Evolutionary conservation across 768 basidiomycete genomes (phyloP).

Genomic region (Crassisporium funariophilum): DNA sequence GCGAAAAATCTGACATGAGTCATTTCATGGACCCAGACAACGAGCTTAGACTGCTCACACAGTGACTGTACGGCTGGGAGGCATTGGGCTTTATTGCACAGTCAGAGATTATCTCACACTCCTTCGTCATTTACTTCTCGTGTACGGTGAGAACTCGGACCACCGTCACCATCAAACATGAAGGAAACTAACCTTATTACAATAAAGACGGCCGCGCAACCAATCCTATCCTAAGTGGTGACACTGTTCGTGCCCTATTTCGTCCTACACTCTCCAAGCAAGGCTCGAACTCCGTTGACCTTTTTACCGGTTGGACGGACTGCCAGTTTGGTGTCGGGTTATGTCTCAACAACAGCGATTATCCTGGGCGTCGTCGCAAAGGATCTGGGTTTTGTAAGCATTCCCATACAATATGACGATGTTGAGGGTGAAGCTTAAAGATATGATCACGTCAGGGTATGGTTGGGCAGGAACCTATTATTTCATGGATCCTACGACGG

Average conservation of each 20-base stretch:
- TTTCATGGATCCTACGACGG: conserved; percentile 36
- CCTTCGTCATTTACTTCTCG: conserved; percentile 31
- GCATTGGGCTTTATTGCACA: conserved; percentile 26
- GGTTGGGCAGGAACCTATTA: conserved; percentile 38
- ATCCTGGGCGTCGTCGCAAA: conserved; percentile 28
- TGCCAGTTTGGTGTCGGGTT: conserved; percentile 23
- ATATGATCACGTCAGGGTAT: conserved; percentile 24
- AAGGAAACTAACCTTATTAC: no score
- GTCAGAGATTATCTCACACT: conserved; percentile 29
- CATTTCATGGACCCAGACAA: background rate
- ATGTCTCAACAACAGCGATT: conserved; percentile 24
- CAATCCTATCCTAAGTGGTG: conserved; percentile 18
- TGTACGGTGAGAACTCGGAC: conserved; percentile 29
- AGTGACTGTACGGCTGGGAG: conserved; percentile 27
- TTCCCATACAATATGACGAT: background rate
- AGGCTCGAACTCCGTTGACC: background rate
- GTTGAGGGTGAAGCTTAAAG: conserved; percentile 6
- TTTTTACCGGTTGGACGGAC: conserved; percentile 1
- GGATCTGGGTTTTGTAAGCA: conserved; percentile 30
- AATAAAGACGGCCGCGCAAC: conserved; percentile 9
- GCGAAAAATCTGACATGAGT: background rate
- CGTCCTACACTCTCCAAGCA: conserved; percentile 9
- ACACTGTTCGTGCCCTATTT: conserved; percentile 24
- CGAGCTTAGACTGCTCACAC: background rate
- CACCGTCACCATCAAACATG: background rate